Percentiles rank a stretch among this genome's conserved stretches.
Evolutionary conservation across 208 protist species (phyloP).

Genomic region (Leishmania major): DNA sequence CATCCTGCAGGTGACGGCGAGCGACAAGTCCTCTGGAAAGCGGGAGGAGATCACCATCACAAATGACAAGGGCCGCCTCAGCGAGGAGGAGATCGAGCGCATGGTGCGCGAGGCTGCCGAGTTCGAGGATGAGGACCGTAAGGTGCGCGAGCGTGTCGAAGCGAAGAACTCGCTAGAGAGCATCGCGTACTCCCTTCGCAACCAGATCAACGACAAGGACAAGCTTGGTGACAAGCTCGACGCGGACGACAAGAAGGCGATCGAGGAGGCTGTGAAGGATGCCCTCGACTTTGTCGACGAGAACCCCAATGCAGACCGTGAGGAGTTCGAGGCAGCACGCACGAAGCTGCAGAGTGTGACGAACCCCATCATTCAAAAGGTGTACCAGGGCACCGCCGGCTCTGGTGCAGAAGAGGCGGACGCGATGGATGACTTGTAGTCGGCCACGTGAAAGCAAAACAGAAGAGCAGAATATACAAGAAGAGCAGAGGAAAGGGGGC

Average conservation of each 20-base stretch:
- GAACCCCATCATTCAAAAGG: constrained; percentile 96
- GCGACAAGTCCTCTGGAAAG: constrained; percentile 96
- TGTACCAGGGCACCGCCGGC: constrained; percentile 60
- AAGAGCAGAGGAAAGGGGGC: neutral
- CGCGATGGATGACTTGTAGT: constrained; percentile 83
- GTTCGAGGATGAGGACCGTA: constrained; percentile 93
- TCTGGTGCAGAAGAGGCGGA: constrained; percentile 38
- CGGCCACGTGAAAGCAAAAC: neutral
- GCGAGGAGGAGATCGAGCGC: constrained; percentile 93
- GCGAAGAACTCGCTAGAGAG: constrained; percentile 93
- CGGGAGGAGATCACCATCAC: constrained; percentile 97
- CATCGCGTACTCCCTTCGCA: constrained; percentile 96
- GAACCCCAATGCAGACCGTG: constrained; percentile 94
- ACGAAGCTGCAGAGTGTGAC: constrained; percentile 94
- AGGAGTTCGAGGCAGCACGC: constrained; percentile 92
- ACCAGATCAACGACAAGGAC: constrained; percentile 94
- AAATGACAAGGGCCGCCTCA: constrained; percentile 97
- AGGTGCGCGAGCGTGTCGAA: constrained; percentile 85
- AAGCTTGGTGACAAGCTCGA: constrained; percentile 91
- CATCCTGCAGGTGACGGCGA: constrained; percentile 96
- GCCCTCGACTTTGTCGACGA: constrained; percentile 95
- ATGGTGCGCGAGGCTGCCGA: constrained; percentile 95
- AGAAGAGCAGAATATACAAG: neutral
- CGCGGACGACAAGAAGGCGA: constrained; percentile 89
- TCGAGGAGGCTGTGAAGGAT: constrained; percentile 89